A percentile compares a stretch with the other conserved stretches of the same genome.
Conservation (phyloP, 2,329 filamentous ascomycete species). For the Purpureocillium takamizusanense region DNA sequence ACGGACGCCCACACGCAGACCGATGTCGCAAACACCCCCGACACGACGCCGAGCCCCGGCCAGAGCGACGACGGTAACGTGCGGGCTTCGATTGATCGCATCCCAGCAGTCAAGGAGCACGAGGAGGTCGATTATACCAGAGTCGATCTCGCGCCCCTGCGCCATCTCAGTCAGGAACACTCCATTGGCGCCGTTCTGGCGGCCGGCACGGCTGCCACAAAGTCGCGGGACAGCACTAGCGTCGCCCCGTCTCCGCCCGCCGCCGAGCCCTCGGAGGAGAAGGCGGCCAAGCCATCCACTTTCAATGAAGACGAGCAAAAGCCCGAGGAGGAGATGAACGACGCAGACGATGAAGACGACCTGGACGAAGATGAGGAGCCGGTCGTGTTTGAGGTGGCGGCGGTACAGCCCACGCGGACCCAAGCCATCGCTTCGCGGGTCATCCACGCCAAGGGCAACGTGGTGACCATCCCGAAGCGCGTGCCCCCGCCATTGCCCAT, state of each 20-base stretch:
- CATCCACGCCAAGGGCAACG: slow-evolving; percentile 62
- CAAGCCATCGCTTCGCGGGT: slow-evolving; percentile 55
- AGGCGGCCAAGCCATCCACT: slow-evolving; percentile 8
- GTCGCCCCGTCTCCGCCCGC: background rate
- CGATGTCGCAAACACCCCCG: slow-evolving; percentile 40
- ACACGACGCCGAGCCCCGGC: slow-evolving; percentile 44
- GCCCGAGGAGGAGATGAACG: slow-evolving; percentile 12
- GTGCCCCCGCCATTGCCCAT: slow-evolving; percentile 68
- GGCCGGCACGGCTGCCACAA: slow-evolving; percentile 7
- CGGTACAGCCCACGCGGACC: slow-evolving; percentile 42
- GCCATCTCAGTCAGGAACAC: slow-evolving; percentile 31
- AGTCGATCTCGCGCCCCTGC: slow-evolving; percentile 42
- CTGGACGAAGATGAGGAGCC: slow-evolving; percentile 52
- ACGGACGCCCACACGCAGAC: slow-evolving; percentile 63
- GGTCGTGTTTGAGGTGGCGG: slow-evolving; percentile 59
- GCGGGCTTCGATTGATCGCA: slow-evolving; percentile 29
- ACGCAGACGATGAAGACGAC: slow-evolving; percentile 33
- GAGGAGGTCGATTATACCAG: slow-evolving; percentile 52
- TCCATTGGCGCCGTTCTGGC: slow-evolving; percentile 19
- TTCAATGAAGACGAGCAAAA: background rate
- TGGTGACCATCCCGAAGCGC: slow-evolving; percentile 80
- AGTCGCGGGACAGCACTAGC: background rate
- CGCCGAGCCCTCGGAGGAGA: slow-evolving; percentile 6
- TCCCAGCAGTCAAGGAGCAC: slow-evolving; percentile 11
- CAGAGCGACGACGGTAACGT: slow-evolving; percentile 44